These are phyloP conservation scores for Metschnikowia dekortorum DNA, from an alignment of 805 yeast genomes.

Conservation along the genomic window DNA sequence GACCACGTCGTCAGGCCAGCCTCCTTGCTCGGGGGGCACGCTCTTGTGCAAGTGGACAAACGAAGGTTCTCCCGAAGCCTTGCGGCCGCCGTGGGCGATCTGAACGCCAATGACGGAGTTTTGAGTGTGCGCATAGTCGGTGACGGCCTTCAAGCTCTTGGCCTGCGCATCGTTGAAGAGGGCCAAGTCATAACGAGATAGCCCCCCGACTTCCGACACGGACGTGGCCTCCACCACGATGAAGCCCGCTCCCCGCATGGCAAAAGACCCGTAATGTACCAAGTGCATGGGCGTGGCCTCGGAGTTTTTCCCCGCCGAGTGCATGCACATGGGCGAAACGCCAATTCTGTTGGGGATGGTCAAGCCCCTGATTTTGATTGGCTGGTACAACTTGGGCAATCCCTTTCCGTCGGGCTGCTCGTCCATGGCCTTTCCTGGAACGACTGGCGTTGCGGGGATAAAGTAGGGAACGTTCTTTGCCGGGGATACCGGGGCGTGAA, in stretches of 20 bases:
- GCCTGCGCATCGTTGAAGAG: constrained; percentile 44
- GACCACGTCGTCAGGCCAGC: constrained; percentile 3
- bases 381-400: constrained; percentile 35
- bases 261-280: constrained; percentile 55
- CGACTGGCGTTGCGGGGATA: background rate
- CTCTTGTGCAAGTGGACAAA: constrained; percentile 14
- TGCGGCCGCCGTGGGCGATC: constrained; percentile 52
- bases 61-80: constrained; percentile 21
- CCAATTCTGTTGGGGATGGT: constrained; percentile 39
- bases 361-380: constrained; percentile 40
- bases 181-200: constrained; percentile 10
- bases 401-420: background rate
- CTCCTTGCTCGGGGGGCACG: background rate
- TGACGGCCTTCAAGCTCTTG: constrained; percentile 45
- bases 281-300: constrained; percentile 45
- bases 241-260: constrained; percentile 55
- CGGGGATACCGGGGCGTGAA: background rate
- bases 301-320: constrained; percentile 33
- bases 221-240: constrained; percentile 58
- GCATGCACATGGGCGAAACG: constrained; percentile 49
- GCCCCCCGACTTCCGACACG: constrained; percentile 33
- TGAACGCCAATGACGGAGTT: constrained; percentile 43
- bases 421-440: background rate
- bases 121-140: constrained; percentile 43
- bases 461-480: background rate